These are phyloP conservation scores for Phialophora expanda DNA, from an alignment of 2,329 filamentous ascomycete species.

Conservation along the genomic window DNA sequence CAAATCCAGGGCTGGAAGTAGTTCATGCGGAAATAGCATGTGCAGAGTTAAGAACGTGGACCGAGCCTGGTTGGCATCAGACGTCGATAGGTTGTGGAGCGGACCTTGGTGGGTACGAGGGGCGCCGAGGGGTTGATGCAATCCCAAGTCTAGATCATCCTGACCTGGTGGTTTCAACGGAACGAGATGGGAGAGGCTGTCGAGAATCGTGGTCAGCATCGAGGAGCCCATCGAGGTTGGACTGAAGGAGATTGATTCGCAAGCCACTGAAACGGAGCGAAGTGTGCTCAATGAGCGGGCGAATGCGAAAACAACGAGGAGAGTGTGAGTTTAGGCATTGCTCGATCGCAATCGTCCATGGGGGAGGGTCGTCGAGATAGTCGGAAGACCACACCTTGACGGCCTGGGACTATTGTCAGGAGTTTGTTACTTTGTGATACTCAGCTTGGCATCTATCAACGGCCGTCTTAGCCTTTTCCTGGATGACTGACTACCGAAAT, in stretches of 20 bases:
- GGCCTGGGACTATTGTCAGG: too few relatives aligned
- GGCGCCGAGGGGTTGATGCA: not conserved
- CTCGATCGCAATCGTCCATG: not conserved
- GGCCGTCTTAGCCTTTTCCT: not conserved
- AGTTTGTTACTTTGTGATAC: not conserved
- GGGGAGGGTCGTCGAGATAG: too few relatives aligned
- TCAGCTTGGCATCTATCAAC: not conserved
- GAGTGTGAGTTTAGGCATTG: not conserved
- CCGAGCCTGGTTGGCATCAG: constrained; percentile 24
- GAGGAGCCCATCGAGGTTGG: not conserved
- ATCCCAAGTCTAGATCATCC: not conserved
- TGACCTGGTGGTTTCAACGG: not conserved
- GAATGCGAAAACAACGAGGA: not conserved
- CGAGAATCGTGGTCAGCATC: not conserved
- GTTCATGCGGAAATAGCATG: constrained; percentile 77
- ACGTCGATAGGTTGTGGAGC: constrained; percentile 15
- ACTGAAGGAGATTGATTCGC: not conserved
- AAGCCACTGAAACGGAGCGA: not conserved
- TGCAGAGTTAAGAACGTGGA: constrained; percentile 76
- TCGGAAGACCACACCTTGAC: not conserved
- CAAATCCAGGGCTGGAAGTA: constrained; percentile 85
- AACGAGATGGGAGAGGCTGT: not conserved
- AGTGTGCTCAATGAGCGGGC: not conserved
- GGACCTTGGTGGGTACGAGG: not conserved
- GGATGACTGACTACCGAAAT: not conserved